These are phyloP conservation scores for Apiotrichum sp. DNA, from an alignment of 1,284 basidiomycete species.

Conservation along the genomic window DNA sequence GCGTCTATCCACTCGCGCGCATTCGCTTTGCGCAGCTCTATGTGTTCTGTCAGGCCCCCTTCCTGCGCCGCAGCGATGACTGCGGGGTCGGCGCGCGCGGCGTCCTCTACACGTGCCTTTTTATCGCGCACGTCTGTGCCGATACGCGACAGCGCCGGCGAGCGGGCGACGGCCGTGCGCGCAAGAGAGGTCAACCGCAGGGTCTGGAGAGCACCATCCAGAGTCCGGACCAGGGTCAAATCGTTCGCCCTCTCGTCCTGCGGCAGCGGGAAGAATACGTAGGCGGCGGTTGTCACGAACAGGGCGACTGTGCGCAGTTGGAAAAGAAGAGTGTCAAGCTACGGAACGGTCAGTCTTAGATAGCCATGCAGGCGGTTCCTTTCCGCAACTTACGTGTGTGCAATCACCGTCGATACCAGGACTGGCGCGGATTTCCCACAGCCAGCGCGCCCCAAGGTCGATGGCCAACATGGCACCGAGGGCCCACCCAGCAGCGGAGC, in stretches of 20 bases:
- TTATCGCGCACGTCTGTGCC: not conserved
- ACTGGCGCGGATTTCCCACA: slow-evolving; percentile 20
- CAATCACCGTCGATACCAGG: slow-evolving; percentile 23
- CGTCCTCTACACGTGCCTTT: slow-evolving; percentile 3
- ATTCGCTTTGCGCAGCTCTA: not conserved
- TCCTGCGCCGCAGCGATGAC: slow-evolving; percentile 4
- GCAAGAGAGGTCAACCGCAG: slow-evolving; percentile 19
- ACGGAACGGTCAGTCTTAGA: not conserved
- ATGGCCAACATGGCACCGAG: slow-evolving; percentile 11
- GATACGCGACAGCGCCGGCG: slow-evolving; percentile 6
- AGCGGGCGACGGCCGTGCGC: slow-evolving; percentile 16
- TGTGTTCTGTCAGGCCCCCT: not conserved
- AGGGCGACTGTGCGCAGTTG: slow-evolving; percentile 22
- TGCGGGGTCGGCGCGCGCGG: not conserved
- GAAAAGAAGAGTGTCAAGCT: slow-evolving; percentile 28
- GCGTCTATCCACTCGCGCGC: not conserved
- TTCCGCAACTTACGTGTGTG: slow-evolving; percentile 28
- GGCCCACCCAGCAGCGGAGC: slow-evolving; percentile 16
- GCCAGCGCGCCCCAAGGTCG: slow-evolving; percentile 19
- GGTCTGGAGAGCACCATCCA: slow-evolving; percentile 13
- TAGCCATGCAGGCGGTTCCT: not conserved
- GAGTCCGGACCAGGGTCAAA: not conserved
- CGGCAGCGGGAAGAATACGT: slow-evolving; percentile 27
- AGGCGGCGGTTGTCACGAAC: slow-evolving; percentile 22
- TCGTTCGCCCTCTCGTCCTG: not conserved